phyloP scores from a whole-genome alignment of 805 yeast species.

The Dipodascus geniculatus region DNA sequence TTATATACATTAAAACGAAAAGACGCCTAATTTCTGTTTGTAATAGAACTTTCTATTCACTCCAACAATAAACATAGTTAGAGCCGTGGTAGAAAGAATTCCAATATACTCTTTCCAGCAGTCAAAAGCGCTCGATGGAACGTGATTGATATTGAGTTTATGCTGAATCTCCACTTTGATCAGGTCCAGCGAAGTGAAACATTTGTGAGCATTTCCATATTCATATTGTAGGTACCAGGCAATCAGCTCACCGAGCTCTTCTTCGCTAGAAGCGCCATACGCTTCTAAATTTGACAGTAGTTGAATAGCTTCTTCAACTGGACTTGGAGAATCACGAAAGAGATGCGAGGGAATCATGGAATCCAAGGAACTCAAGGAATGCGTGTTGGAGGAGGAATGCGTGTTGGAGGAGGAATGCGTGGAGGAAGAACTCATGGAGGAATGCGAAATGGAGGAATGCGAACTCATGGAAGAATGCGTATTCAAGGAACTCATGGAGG shows the following conservation, averaged over 20 bases:
- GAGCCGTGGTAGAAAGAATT: not conserved
- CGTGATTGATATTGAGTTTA: not conserved
- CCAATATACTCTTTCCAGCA: not conserved
- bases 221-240: not conserved
- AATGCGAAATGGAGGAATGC: too few species aligned
- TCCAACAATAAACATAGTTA: not conserved
- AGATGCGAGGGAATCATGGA: too few species aligned
- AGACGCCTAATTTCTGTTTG: not conserved
- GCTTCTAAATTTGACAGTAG: not conserved
- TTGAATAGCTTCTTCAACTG: not conserved
- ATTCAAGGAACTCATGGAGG: too few species aligned
- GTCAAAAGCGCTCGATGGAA: not conserved
- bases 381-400: not conserved
- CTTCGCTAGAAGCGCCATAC: not conserved
- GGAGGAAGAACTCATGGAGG: too few species aligned
- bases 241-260: not conserved
- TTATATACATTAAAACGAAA: not conserved
- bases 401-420: not conserved
- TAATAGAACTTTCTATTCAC: not conserved
- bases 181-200: not conserved
- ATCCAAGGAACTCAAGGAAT: too few species aligned
- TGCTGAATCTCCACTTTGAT: not conserved
- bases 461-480: too few species aligned
- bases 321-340: not conserved
- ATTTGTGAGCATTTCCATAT: slow-evolving; percentile 1